Evolutionary conservation across 2,329 filamentous ascomycete genomes (phyloP), one percentile per base, ranked within the genome.

Genomic region (Clonostachys chloroleuca): DNA sequence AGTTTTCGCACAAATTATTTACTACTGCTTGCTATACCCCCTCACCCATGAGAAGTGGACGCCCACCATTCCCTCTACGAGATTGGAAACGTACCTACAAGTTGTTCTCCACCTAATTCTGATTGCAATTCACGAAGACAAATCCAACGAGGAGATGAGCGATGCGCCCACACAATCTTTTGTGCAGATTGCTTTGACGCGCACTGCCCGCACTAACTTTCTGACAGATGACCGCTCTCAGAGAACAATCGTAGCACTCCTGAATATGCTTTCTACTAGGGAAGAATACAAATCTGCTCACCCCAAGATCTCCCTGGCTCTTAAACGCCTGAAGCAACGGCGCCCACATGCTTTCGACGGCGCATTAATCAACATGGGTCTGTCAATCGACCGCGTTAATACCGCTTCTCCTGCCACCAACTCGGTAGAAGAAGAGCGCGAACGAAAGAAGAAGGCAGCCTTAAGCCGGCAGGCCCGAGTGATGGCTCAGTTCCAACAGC

Each of bases 401-500:
- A 91, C 89, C 5, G 84, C 84, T 5, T 94, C 90, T 2, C 90
- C 92, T n/a, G 87, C 87, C 13, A 78, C 74, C 47, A 78, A 75
- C 46, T 75, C 81, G 6, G 81, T 76, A 36, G 85, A 88, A 49
- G 86, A 86, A 54, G 88, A 92, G 59, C 80, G 82, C 14, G 88
- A 92, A 64, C 74, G 83, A 51, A 96, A 92, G 73, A 99, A 96
- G 75, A 87, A 88, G 66, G 89, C 92, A 45, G 94, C 94, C 1
- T 70, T 92, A 39, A 92, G 91, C 56, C 83, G 94, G 18, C 92
- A 97, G 66, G 92, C 92, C 3, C 87, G 84, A 59, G 90, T 99
- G 34, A 96, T 99, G 92, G 94, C 92, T 2, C 91, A 96, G 61
- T 96, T 99, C 68, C 94, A 97, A 63, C 87, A 96, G 61, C 92